These are phyloP conservation scores for Termitomyces sp. DNA, from an alignment of 768 basidiomycete species.

Conservation along the genomic window DNA sequence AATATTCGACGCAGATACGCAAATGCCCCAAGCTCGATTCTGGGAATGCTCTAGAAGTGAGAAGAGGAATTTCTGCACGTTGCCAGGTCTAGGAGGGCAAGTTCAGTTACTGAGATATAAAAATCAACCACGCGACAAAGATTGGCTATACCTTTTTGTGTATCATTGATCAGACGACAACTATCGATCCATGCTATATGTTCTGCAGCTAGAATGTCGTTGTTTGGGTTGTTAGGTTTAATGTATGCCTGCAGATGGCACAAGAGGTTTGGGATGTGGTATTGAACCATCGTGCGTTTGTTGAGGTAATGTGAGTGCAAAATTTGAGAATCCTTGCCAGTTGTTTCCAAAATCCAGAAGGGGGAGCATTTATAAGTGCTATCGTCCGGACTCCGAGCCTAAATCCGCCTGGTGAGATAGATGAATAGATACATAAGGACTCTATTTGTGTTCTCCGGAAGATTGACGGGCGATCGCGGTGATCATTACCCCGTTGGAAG, in stretches of 20 bases:
- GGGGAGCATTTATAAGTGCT: too few relatives aligned
- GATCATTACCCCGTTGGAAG: too few relatives aligned
- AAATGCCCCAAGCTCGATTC: neutral
- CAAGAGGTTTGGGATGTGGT: neutral
- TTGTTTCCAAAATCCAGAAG: too few relatives aligned
- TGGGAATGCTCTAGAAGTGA: slow-evolving; percentile 7
- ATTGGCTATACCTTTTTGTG: neutral
- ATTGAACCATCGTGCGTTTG: neutral
- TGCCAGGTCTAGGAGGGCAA: slow-evolving; percentile 1
- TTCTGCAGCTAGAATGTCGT: slow-evolving; percentile 1
- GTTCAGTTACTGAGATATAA: neutral
- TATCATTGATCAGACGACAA: neutral
- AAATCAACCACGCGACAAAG: too few relatives aligned
- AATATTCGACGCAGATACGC: slow-evolving; percentile 4
- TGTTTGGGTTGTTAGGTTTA: slow-evolving; percentile 4
- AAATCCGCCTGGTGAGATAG: too few relatives aligned
- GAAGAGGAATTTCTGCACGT: slow-evolving; percentile 4
- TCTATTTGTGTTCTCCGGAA: too few relatives aligned
- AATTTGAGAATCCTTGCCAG: too few relatives aligned
- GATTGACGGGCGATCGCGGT: too few relatives aligned
- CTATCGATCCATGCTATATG: slow-evolving; percentile 5
- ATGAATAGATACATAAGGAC: too few relatives aligned
- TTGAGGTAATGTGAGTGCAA: too few relatives aligned
- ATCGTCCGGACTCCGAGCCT: too few relatives aligned
- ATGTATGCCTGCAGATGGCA: neutral